phyloP scores from a whole-genome alignment of 352 stramenopile genomes.

The Aphanomyces euteiches region DNA sequence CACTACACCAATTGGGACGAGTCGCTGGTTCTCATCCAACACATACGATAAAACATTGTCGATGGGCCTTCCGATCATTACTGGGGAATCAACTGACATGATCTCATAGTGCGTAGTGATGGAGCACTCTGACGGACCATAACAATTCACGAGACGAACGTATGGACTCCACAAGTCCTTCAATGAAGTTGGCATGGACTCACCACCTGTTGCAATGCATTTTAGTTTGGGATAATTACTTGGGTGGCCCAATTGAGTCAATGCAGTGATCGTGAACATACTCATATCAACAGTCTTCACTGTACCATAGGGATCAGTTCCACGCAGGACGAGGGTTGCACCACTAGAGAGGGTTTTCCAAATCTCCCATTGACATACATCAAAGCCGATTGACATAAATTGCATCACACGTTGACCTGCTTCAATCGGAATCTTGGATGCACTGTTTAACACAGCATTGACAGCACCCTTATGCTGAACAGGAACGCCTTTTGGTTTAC shows the following conservation, averaged over 20 bases:
- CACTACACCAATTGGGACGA: slow-evolving; percentile 58
- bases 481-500: slow-evolving; percentile 2
- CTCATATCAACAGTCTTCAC: neutral
- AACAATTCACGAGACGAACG: neutral
- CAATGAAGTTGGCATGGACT: neutral
- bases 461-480: neutral
- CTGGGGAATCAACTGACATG: slow-evolving; percentile 26
- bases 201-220: neutral
- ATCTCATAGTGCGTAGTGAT: neutral
- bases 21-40: slow-evolving; percentile 66
- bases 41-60: slow-evolving; percentile 73
- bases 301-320: neutral
- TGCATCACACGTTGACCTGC: neutral
- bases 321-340: neutral
- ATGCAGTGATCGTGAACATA: slow-evolving; percentile 2
- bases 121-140: neutral
- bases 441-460: neutral
- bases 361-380: slow-evolving; percentile 1
- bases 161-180: neutral
- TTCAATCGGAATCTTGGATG: neutral
- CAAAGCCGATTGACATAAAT: neutral
- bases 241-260: neutral
- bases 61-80: slow-evolving; percentile 57
- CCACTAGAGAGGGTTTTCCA: neutral
- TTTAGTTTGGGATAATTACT: slow-evolving; percentile 2